Base-by-base conservation (phyloP, 371 early-diverging fungal species). In the Mortierella sp. region DNA sequence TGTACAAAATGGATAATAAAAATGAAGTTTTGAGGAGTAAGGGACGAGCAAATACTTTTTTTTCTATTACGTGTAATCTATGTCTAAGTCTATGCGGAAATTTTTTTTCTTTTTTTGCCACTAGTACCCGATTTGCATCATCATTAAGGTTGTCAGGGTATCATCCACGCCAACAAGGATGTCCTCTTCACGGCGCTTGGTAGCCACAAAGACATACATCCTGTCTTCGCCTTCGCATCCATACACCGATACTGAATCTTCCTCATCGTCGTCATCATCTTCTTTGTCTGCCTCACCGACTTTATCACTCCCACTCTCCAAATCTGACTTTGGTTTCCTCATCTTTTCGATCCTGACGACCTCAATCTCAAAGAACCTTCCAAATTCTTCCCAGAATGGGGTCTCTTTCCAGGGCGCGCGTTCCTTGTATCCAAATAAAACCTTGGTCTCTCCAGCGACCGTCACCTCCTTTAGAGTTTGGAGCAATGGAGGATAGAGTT, bases 361-460 rank as follows among this genome's bases (percentile, higher is more conserved):
- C 57, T 88, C 88, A 55, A 89, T 87, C 58, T 84, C 84, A 82
- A 89, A 89, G 50, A 72, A 88, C 7, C 88, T 76, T 16, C 91
- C 91, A 79, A 90, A 88, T 67, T 88, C 85, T 55, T 90, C 88
- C 91, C 91, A 90, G 63, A 90, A 90, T 2, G 88, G 89, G 21
- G 75, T 72, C 83, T 90, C 91, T 65, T 88, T 90, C 80, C 87
- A 87, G 28, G 85, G 62, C 21, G 87, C 86, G 7, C 91, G 86
- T 38, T 88, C 87, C 63, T 90, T 89, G 80, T 90, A 89, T 45
- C 89, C 91, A 75, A 90, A 87, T 28, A 90, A 79, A 11, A 89
- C 78, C 48, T 70, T 69, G 3, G 91, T 90, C 15, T 65, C 61
- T 19, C 48, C 48, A 10, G 67, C 33, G 24, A 67, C 71, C 22